Conservation (phyloP, 2,329 filamentous ascomycete species). For the Diplodia seriata region DNA sequence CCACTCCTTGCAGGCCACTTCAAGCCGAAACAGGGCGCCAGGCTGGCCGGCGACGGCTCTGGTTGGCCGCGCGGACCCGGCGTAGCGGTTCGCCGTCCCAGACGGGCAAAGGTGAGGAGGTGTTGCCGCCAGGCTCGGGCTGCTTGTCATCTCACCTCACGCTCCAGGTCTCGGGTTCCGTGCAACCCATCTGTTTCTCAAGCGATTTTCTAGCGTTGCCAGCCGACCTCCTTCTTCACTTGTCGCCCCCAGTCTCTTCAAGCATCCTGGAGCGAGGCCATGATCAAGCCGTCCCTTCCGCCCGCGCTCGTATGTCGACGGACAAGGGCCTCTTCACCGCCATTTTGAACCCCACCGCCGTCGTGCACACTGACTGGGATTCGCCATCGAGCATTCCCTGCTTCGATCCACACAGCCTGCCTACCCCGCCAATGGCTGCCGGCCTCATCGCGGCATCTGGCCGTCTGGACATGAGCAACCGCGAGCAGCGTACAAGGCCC, state of each 20-base stretch:
- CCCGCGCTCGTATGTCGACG: conserved; percentile 25
- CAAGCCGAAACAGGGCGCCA: conserved; percentile 29
- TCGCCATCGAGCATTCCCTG: conserved; percentile 26
- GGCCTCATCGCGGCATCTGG: conserved; percentile 28
- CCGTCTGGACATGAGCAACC: conserved; percentile 30
- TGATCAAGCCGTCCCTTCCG: conserved; percentile 31
- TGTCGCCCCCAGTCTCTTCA: conserved; percentile 25
- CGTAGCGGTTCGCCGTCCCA: conserved; percentile 8
- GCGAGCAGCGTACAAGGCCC: conserved; percentile 26
- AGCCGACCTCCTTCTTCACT: conserved; percentile 31
- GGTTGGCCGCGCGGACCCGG: conserved; percentile 21
- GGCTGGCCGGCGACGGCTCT: background rate
- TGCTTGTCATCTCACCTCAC: conserved; percentile 33
- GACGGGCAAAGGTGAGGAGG: conserved; percentile 29
- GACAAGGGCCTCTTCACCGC: conserved; percentile 31
- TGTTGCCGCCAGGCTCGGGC: conserved; percentile 26
- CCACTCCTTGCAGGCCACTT: conserved; percentile 31
- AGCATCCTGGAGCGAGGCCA: conserved; percentile 25
- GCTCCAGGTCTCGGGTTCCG: conserved; percentile 23
- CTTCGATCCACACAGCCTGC: conserved; percentile 32
- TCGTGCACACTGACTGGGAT: conserved; percentile 25
- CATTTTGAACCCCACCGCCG: conserved; percentile 32
- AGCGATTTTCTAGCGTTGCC: conserved; percentile 32
- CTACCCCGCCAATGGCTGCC: conserved; percentile 30
- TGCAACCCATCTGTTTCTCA: conserved; percentile 33